phyloP scores from a whole-genome alignment of 768 basidiomycete species.

The Lentinula raphanica region DNA sequence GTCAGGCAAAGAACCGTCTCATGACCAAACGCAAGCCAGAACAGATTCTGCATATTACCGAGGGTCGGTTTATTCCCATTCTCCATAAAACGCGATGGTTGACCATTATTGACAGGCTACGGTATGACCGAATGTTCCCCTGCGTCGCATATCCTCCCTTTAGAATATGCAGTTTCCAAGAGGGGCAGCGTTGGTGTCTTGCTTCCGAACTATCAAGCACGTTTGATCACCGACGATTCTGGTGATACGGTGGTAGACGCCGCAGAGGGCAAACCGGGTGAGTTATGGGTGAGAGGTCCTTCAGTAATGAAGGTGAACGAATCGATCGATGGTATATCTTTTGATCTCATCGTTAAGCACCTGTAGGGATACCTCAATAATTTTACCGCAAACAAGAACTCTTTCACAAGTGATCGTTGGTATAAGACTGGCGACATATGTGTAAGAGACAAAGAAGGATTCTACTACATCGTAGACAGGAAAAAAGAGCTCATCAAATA shows the following conservation, averaged over 20 bases:
- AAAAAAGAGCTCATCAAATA: constrained; percentile 76
- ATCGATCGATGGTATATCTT: constrained; percentile 25
- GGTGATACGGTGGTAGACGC: constrained; percentile 49
- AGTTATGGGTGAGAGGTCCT: constrained; percentile 78
- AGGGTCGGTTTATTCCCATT: background rate
- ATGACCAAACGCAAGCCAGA: background rate
- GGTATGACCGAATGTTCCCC: constrained; percentile 84
- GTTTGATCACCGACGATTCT: constrained; percentile 61
- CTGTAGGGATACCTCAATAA: constrained; percentile 70
- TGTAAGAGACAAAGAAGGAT: constrained; percentile 60
- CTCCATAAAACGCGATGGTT: no score
- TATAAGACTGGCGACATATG: constrained; percentile 88
- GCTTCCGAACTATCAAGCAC: constrained; percentile 70
- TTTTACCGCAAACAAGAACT: constrained; percentile 55
- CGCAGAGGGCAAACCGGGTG: constrained; percentile 56
- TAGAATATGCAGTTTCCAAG: constrained; percentile 23
- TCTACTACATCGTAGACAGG: constrained; percentile 69
- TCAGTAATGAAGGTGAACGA: constrained; percentile 60
- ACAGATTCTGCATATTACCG: background rate
- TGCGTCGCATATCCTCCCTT: constrained; percentile 52
- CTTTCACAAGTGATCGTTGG: constrained; percentile 74
- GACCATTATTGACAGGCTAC: constrained; percentile 36
- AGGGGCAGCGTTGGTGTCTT: constrained; percentile 65
- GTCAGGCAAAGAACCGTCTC: background rate
- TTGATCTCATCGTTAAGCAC: no score